phyloP scores from a whole-genome alignment of 805 yeast species.

The Hemisphaericaspora nanyangensis region DNA sequence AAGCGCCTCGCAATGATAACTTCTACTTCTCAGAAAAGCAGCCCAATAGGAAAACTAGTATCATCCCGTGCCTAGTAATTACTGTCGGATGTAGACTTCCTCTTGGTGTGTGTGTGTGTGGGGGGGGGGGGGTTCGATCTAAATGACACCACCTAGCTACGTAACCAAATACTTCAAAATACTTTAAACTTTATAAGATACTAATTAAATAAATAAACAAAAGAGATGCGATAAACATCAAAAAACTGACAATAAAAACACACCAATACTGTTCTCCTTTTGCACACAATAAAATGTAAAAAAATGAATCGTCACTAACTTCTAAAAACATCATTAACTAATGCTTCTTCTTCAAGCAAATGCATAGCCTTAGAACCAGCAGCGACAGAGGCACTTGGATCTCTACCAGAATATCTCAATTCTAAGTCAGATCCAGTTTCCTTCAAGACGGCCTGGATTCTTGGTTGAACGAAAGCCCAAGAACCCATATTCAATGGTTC shows the following conservation, averaged over 20 bases:
- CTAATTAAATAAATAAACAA: neutral
- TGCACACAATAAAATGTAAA: neutral
- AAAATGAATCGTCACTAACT: neutral
- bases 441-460: slow-evolving; percentile 70
- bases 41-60: too few species aligned
- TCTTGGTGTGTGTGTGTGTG: too few species aligned
- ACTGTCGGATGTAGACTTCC: too few species aligned
- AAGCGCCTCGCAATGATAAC: too few species aligned
- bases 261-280: neutral
- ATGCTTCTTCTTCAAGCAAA: slow-evolving; percentile 79
- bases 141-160: too few species aligned
- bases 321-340: slow-evolving; percentile 70
- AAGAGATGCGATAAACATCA: neutral
- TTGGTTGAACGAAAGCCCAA: slow-evolving; percentile 76
- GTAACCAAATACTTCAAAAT: neutral
- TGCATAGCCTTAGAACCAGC: slow-evolving; percentile 94
- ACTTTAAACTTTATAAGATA: neutral
- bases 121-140: too few species aligned
- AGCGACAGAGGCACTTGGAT: slow-evolving; percentile 97
- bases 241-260: neutral
- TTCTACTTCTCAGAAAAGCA: too few species aligned
- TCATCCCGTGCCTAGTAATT: too few species aligned
- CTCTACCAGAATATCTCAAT: slow-evolving; percentile 92
- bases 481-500: slow-evolving; percentile 98
- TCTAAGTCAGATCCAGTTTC: slow-evolving; percentile 65